phyloP scores from a whole-genome alignment of 306 rosid genomes.

The Castanopsis chinensis region DNA sequence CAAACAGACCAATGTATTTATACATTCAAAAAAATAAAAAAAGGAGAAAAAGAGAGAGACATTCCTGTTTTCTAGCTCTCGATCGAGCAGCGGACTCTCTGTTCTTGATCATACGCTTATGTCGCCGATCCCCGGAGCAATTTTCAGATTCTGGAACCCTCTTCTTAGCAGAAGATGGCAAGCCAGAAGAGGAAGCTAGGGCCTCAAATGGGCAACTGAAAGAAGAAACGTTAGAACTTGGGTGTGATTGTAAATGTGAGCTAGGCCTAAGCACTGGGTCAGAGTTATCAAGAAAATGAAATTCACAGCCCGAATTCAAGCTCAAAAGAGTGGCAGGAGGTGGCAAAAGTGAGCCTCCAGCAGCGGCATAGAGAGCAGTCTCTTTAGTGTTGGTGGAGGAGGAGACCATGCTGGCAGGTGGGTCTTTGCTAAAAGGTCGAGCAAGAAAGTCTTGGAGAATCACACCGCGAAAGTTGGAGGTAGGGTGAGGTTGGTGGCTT shows the following conservation, averaged over 20 bases:
- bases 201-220: slow-evolving; percentile 21
- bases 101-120: slow-evolving; percentile 88
- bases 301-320: slow-evolving; percentile 35
- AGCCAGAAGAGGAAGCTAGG: slow-evolving; percentile 18
- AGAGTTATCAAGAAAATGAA: slow-evolving; percentile 16
- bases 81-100: slow-evolving; percentile 96
- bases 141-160: slow-evolving; percentile 31
- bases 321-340: slow-evolving; percentile 44
- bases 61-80: slow-evolving; percentile 87
- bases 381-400: background rate
- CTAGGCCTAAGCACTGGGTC: slow-evolving; percentile 7
- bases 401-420: slow-evolving; percentile 22
- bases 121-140: slow-evolving; percentile 34
- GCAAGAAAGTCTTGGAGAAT: slow-evolving; percentile 69
- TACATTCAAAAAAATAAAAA: background rate
- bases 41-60: background rate
- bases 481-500: background rate
- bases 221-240: slow-evolving; percentile 10
- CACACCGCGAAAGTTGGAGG: slow-evolving; percentile 14
- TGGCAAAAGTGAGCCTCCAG: background rate
- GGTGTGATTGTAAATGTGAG: background rate
- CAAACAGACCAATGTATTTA: too few species aligned
- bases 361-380: slow-evolving; percentile 4
- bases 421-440: slow-evolving; percentile 39
- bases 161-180: slow-evolving; percentile 34